Conservation (phyloP, 2,329 filamentous ascomycete genomes). For the Aspergillus pseudotamarii region DNA sequence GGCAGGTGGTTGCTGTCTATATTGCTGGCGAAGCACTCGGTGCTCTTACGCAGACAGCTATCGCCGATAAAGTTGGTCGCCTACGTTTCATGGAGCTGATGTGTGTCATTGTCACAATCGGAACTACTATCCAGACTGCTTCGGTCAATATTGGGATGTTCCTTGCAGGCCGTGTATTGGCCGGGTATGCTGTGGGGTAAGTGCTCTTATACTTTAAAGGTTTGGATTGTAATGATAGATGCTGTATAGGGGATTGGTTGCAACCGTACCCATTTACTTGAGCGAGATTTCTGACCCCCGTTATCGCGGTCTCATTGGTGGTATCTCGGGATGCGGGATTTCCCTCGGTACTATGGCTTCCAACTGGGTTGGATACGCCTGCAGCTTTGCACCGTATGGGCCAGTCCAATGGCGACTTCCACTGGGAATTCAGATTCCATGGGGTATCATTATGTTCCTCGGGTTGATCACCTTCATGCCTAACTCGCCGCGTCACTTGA, state of each 20-base stretch:
- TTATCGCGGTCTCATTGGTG: conserved; percentile 56
- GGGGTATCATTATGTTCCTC: conserved; percentile 58
- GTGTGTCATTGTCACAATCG: conserved; percentile 59
- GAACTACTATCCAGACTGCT: conserved; percentile 57
- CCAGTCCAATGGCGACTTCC: conserved; percentile 59
- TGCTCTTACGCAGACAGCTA: conserved; percentile 55
- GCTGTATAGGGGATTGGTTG: conserved; percentile 48
- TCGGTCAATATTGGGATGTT: conserved; percentile 60
- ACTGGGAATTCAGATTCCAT: conserved; percentile 58
- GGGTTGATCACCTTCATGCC: conserved; percentile 60
- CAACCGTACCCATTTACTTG: conserved; percentile 59
- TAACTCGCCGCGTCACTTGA: conserved; percentile 57
- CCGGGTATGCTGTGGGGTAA: conserved; percentile 52
- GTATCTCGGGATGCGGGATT: conserved; percentile 58
- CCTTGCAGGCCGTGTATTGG: conserved; percentile 52
- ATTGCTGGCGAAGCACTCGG: conserved; percentile 63
- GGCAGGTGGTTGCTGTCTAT: conserved; percentile 58
- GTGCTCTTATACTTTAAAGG: conserved; percentile 9
- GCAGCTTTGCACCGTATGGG: conserved; percentile 57
- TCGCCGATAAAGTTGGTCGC: conserved; percentile 58
- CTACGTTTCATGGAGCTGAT: conserved; percentile 58
- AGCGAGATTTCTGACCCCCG: conserved; percentile 56
- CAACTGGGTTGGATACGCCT: conserved; percentile 62
- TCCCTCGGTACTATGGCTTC: conserved; percentile 59
- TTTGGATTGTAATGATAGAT: background rate